Percentiles rank a stretch among this genome's conserved stretches.
Evolutionary conservation across 2,329 filamentous ascomycete species (phyloP).

Genomic region (Lecanicillium sp.): DNA sequence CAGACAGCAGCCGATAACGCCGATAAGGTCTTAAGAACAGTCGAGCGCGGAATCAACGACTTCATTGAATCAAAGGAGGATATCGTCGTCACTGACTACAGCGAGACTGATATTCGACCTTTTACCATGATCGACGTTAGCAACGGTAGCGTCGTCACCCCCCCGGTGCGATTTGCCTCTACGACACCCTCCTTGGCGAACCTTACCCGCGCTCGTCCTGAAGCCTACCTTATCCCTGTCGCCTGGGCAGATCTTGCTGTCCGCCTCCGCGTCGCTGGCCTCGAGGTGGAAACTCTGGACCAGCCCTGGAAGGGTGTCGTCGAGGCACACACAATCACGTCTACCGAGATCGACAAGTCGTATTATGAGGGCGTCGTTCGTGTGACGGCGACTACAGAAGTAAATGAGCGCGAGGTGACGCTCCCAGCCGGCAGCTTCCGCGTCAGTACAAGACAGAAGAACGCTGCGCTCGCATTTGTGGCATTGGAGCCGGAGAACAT

Average conservation of each 20-base stretch:
- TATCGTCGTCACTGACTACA: constrained; percentile 20
- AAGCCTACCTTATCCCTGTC: constrained; percentile 20
- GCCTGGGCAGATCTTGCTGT: constrained; percentile 20
- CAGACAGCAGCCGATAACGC: constrained; percentile 21
- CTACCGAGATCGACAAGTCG: constrained; percentile 10
- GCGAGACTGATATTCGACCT: constrained; percentile 14
- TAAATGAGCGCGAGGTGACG: constrained; percentile 11
- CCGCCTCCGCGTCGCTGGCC: constrained; percentile 16
- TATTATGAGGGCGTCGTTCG: constrained; percentile 20
- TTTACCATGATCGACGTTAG: constrained; percentile 16
- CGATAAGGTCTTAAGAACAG: constrained; percentile 15
- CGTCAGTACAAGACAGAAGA: constrained; percentile 23
- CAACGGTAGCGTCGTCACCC: constrained; percentile 18
- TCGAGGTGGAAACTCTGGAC: constrained; percentile 16
- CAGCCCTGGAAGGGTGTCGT: constrained; percentile 17
- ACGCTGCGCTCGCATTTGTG: constrained; percentile 19
- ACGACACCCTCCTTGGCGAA: constrained; percentile 18
- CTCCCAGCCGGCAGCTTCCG: constrained; percentile 21
- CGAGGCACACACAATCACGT: constrained; percentile 19
- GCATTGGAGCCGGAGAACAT: constrained; percentile 24
- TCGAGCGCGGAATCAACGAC: constrained; percentile 16
- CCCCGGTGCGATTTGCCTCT: constrained; percentile 20
- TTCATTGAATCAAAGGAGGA: constrained; percentile 19
- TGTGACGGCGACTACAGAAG: constrained; percentile 12
- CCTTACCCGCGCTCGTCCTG: constrained; percentile 20